These are phyloP conservation scores for Puccinia sorghi DNA, from an alignment of 1,284 basidiomycete genomes.

Conservation along the genomic window DNA sequence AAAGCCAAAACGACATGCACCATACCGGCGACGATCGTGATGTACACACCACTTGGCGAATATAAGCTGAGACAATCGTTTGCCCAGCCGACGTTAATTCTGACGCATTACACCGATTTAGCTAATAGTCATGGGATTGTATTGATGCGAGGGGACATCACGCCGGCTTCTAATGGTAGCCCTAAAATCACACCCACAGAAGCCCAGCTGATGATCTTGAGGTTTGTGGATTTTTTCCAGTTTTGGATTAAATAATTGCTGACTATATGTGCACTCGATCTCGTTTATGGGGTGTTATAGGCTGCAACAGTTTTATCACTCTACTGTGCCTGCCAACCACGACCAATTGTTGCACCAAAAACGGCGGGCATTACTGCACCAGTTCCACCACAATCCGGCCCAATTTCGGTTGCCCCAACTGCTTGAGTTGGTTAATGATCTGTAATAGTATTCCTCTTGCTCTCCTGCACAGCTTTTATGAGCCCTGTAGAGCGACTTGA, in stretches of 20 bases:
- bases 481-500: no score
- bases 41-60: conserved; percentile 92
- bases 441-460: background rate
- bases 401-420: conserved; percentile 75
- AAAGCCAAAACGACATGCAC: conserved; percentile 49
- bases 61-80: conserved; percentile 84
- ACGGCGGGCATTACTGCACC: conserved; percentile 64
- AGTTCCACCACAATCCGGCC: conserved; percentile 72
- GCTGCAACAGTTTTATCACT: conserved; percentile 49
- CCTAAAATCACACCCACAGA: conserved; percentile 52
- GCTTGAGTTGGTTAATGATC: conserved; percentile 52
- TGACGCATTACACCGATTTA: conserved; percentile 91
- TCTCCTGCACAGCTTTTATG: background rate
- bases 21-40: conserved; percentile 62
- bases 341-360: conserved; percentile 53
- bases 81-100: conserved; percentile 83
- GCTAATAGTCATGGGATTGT: conserved; percentile 76
- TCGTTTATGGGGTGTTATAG: background rate
- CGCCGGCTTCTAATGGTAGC: conserved; percentile 64
- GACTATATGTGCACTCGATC: no score
- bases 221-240: conserved; percentile 69
- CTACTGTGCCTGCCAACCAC: conserved; percentile 51
- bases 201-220: conserved; percentile 60
- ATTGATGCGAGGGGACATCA: conserved; percentile 88
- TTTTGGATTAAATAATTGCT: no score